These are phyloP conservation scores for Apiotrichum brassicae DNA, from an alignment of 1,284 basidiomycete species.

Conservation along the genomic window DNA sequence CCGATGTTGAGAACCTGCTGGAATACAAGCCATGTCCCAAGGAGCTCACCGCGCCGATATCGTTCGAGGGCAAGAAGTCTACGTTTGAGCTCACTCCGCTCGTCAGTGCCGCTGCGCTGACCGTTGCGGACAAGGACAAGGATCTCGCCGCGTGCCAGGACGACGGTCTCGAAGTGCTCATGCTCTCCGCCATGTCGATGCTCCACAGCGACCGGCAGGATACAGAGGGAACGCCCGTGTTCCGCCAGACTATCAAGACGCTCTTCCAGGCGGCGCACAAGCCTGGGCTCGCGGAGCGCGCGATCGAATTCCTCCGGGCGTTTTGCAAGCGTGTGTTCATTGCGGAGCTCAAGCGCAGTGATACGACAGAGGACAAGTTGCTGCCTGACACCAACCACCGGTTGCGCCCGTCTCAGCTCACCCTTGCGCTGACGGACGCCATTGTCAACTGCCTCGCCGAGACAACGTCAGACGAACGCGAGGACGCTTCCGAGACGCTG, in stretches of 20 bases:
- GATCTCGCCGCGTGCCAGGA: slow-evolving; percentile 57
- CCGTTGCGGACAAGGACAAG: slow-evolving; percentile 56
- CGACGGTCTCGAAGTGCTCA: slow-evolving; percentile 72
- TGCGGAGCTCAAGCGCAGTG: slow-evolving; percentile 30
- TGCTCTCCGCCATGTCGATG: slow-evolving; percentile 65
- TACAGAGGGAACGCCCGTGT: slow-evolving; percentile 34
- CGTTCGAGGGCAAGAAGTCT: slow-evolving; percentile 65
- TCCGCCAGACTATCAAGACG: slow-evolving; percentile 31
- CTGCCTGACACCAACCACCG: slow-evolving; percentile 24
- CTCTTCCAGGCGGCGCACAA: slow-evolving; percentile 35
- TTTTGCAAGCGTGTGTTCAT: slow-evolving; percentile 37
- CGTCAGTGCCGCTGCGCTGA: slow-evolving; percentile 63
- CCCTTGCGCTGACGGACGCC: slow-evolving; percentile 53
- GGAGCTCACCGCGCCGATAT: slow-evolving; percentile 62
- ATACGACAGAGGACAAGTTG: slow-evolving; percentile 21
- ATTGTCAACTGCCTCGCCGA: slow-evolving; percentile 72
- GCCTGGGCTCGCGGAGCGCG: slow-evolving; percentile 24
- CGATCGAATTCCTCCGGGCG: slow-evolving; percentile 31
- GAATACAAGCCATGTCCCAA: slow-evolving; percentile 65
- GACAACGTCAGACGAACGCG: slow-evolving; percentile 57
- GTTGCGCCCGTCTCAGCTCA: slow-evolving; percentile 35
- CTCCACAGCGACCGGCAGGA: slow-evolving; percentile 55
- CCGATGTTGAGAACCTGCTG: slow-evolving; percentile 73
- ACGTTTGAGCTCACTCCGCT: slow-evolving; percentile 67
- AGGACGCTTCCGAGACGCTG: slow-evolving; percentile 58